A percentile compares a stretch with the other conserved stretches of the same genome.
Evolutionary conservation across 2,329 filamentous ascomycete species (phyloP).

Genomic region (Polychaeton citri): DNA sequence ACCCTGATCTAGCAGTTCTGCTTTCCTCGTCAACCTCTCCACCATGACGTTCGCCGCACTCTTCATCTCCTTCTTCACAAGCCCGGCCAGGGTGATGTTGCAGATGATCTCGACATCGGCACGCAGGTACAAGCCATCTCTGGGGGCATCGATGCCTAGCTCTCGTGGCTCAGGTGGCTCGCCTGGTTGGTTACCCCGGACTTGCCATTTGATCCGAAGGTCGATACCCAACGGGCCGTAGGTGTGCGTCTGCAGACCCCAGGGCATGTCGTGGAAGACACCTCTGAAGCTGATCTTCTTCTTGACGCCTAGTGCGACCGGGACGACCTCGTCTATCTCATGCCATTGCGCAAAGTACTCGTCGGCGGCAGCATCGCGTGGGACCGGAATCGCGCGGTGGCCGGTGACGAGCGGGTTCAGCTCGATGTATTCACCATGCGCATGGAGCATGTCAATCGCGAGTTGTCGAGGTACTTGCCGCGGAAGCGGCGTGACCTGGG

Average conservation of each 20-base stretch:
- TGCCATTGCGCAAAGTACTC: slow-evolving; percentile 66
- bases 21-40: slow-evolving; percentile 55
- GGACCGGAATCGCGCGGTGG: slow-evolving; percentile 51
- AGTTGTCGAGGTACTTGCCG: slow-evolving; percentile 57
- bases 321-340: slow-evolving; percentile 56
- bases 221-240: slow-evolving; percentile 56
- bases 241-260: slow-evolving; percentile 58
- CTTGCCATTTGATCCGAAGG: slow-evolving; percentile 54
- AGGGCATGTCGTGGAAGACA: slow-evolving; percentile 60
- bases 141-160: slow-evolving; percentile 50
- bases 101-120: slow-evolving; percentile 60
- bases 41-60: slow-evolving; percentile 56
- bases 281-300: slow-evolving; percentile 55
- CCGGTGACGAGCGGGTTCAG: slow-evolving; percentile 55
- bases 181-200: slow-evolving; percentile 55
- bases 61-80: slow-evolving; percentile 55
- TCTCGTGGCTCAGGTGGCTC: slow-evolving; percentile 50
- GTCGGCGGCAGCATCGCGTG: slow-evolving; percentile 53
- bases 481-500: slow-evolving; percentile 57
- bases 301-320: slow-evolving; percentile 53
- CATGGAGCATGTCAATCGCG: slow-evolving; percentile 59
- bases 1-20: slow-evolving; percentile 50
- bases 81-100: slow-evolving; percentile 47
- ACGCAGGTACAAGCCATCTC: slow-evolving; percentile 53
- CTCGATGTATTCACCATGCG: slow-evolving; percentile 57